Base-by-base conservation (phyloP, 345 rosid species). In the Excoecaria cochinchinensis region DNA sequence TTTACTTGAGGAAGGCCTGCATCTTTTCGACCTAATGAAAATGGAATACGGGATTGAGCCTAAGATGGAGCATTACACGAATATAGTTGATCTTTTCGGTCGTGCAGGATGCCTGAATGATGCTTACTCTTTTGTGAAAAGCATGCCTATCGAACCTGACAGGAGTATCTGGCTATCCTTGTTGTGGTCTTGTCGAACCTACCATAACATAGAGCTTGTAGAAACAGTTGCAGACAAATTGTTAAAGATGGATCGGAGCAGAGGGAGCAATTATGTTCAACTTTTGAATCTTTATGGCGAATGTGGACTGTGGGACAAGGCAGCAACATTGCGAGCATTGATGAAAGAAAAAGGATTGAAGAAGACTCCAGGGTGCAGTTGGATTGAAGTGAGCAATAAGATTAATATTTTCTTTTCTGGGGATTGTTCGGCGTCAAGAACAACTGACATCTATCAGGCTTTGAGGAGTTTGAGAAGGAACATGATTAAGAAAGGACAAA, bases 331-430 rank as follows among this genome's bases (percentile, higher is more conserved):
- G 71, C 67, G 87, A 76, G 72, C 82, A 15, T 81, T 75, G 46
- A 90, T 90, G 93, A 93, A 86, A 81, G 91, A 87, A 65, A 85
- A 78, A 72, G 87, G 89, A 58, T 75, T 89, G 86, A 89, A 90
- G 81, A 93, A 91, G 82, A 86, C 52, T 63, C 94, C 94, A 36
- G 98, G 98, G 59, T 86, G 91, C 72, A 93, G 94, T 77, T 90
- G 94, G 97, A 91, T 92, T 76, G 94, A 87, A 77, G 70, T 81
- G 55, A 79, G 80, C 70, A 78, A 88, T 61, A 77, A 25, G 6
- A 80, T 81, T 40, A 84, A 79, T 78, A 82, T 84, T 78, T 93
- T 93, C 86, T 82, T 74, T 77, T 89, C 93, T 1, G 91, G 94
- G 69, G 87, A 83, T 75, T 82, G 85, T 39, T 85, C 90, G 57